Percentiles rank a stretch among this genome's conserved stretches.
These are phyloP conservation scores for Globisporangium recalcitrans DNA, from an alignment of 352 stramenopile species.

Conservation along the genomic window DNA sequence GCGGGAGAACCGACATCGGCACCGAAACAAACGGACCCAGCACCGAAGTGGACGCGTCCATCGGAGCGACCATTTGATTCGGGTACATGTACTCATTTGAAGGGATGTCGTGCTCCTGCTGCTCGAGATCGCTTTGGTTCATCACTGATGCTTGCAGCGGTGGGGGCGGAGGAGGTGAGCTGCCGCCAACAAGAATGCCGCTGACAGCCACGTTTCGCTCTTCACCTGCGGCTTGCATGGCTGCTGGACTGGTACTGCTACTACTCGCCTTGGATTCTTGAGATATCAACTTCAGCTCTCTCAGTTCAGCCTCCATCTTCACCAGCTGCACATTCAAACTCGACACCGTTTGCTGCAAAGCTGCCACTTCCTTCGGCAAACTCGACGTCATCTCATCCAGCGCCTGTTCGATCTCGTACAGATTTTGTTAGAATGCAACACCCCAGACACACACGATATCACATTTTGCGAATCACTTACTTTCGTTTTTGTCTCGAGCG, in stretches of 20 bases:
- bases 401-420: conserved; percentile 16
- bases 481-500: conserved; percentile 39
- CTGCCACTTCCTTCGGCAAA: conserved; percentile 30
- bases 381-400: conserved; percentile 31
- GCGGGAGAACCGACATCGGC: conserved; percentile 76
- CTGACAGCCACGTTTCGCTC: not conserved
- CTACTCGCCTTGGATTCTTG: conserved; percentile 14
- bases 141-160: conserved; percentile 20
- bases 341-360: conserved; percentile 42
- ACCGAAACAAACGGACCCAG: conserved; percentile 81
- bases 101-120: conserved; percentile 15
- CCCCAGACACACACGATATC: not conserved
- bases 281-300: conserved; percentile 31
- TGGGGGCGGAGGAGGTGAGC: conserved; percentile 23
- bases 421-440: not conserved
- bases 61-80: conserved; percentile 26
- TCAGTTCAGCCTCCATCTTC: conserved; percentile 37
- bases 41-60: conserved; percentile 36
- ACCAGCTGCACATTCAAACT: conserved; percentile 36
- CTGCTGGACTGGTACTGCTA: not conserved
- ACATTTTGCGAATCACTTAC: conserved; percentile 16
- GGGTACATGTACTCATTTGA: conserved; percentile 37
- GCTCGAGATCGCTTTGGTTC: conserved; percentile 1
- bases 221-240: not conserved
- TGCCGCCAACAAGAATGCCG: conserved; percentile 4